A percentile compares a stretch with the other conserved stretches of the same genome.
phyloP scores from a whole-genome alignment of 2,329 filamentous ascomycete species.

The Alternaria sp. region DNA sequence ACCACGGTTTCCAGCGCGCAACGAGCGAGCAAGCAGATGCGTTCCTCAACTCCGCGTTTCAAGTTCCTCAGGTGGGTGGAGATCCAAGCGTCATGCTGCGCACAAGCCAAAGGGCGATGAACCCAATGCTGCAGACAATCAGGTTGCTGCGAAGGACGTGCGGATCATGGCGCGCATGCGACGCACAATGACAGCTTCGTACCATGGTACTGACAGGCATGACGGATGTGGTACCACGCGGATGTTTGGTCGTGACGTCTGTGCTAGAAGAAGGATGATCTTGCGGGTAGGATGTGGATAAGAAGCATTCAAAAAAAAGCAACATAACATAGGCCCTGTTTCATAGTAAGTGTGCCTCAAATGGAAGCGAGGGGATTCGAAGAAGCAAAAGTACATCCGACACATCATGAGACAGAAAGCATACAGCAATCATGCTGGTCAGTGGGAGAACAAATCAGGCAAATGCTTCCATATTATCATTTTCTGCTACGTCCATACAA shows the following conservation, averaged over 20 bases:
- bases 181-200: constrained; percentile 19
- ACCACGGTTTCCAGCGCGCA: not conserved
- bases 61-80: not conserved
- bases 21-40: not conserved
- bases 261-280: not conserved
- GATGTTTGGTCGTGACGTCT: constrained; percentile 12
- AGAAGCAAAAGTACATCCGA: not conserved
- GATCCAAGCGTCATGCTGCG: not conserved
- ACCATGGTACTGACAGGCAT: constrained; percentile 13
- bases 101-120: not conserved
- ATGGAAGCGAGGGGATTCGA: not conserved
- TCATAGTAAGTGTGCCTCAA: not conserved
- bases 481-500: constrained; percentile 35
- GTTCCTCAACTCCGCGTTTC: constrained; percentile 1
- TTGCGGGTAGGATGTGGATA: not conserved
- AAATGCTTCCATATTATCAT: constrained; percentile 15
- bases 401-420: not conserved
- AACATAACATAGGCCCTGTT: not conserved
- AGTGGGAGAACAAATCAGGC: not conserved
- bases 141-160: not conserved
- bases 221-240: constrained; percentile 21
- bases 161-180: constrained; percentile 1
- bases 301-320: not conserved
- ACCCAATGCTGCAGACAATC: not conserved
- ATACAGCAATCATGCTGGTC: not conserved